Evolutionary conservation across 331 rosid genomes (phyloP).

Genomic region (Quercus phellos): DNA sequence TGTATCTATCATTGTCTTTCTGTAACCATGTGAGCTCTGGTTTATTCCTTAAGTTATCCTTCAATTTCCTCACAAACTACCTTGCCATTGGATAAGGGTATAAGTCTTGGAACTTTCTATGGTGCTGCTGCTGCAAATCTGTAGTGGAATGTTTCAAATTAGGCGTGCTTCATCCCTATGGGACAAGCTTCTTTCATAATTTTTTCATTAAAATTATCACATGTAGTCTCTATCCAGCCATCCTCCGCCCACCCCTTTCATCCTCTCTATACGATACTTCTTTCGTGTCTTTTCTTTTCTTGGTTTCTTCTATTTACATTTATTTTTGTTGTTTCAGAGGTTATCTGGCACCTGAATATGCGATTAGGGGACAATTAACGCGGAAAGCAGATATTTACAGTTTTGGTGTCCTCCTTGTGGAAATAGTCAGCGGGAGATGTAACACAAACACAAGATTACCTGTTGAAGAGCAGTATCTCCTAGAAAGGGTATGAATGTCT

Average conservation of each 20-base stretch:
- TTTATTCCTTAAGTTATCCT: background rate
- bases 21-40: background rate
- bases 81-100: background rate
- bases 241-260: background rate
- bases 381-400: conserved; percentile 85
- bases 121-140: background rate
- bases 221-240: background rate
- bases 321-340: conserved; percentile 54
- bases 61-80: background rate
- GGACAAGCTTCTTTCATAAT: background rate
- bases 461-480: conserved; percentile 63
- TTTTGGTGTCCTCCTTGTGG: conserved; percentile 83
- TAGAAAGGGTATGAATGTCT: conserved; percentile 68
- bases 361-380: conserved; percentile 79
- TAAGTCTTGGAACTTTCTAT: background rate
- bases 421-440: conserved; percentile 80
- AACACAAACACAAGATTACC: conserved; percentile 78
- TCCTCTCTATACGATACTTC: background rate
- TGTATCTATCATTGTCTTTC: conserved; percentile 4
- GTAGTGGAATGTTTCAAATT: background rate
- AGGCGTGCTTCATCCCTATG: background rate
- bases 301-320: conserved; percentile 9
- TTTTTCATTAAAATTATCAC: background rate
- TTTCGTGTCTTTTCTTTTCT: background rate
- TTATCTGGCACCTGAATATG: conserved; percentile 94